Conservation (phyloP, 2,329 filamentous ascomycete genomes). For the Hypoxylon sp. region DNA sequence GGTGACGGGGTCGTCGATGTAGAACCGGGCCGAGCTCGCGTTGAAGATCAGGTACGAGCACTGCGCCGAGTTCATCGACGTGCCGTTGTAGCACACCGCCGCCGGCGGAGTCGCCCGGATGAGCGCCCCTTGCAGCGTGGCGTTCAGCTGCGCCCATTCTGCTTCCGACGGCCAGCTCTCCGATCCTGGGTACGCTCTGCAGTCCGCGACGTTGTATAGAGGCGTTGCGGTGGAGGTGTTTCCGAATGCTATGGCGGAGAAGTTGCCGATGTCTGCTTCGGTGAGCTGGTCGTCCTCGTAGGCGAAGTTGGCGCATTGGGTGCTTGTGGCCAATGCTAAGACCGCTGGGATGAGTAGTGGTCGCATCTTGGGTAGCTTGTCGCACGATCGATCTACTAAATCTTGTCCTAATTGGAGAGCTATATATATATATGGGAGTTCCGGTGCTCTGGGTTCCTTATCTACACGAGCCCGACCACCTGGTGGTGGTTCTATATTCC, state of each 20-base stretch:
- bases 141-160: slow-evolving; percentile 46
- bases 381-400: too few species aligned
- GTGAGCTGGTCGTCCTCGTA: slow-evolving; percentile 43
- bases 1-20: slow-evolving; percentile 47
- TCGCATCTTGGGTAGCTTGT: slow-evolving; percentile 32
- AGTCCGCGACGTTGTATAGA: slow-evolving; percentile 40
- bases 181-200: slow-evolving; percentile 45
- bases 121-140: slow-evolving; percentile 44
- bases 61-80: slow-evolving; percentile 38
- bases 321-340: slow-evolving; percentile 16
- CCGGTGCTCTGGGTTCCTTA: slow-evolving; percentile 5
- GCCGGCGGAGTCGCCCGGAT: slow-evolving; percentile 46
- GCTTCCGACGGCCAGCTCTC: slow-evolving; percentile 43
- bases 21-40: slow-evolving; percentile 44
- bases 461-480: slow-evolving; percentile 1
- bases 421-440: too few species aligned
- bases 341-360: slow-evolving; percentile 1
- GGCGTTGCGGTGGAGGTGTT: slow-evolving; percentile 36
- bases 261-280: slow-evolving; percentile 45
- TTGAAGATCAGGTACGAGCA: slow-evolving; percentile 46
- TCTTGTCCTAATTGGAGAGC: neutral
- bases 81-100: slow-evolving; percentile 46
- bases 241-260: slow-evolving; percentile 44
- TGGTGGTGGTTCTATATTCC: slow-evolving; percentile 12
- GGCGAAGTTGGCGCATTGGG: slow-evolving; percentile 35